These are phyloP conservation scores for Panicum virgatum DNA, from an alignment of 202 grass and related monocot genomes.

Conservation along the genomic window DNA sequence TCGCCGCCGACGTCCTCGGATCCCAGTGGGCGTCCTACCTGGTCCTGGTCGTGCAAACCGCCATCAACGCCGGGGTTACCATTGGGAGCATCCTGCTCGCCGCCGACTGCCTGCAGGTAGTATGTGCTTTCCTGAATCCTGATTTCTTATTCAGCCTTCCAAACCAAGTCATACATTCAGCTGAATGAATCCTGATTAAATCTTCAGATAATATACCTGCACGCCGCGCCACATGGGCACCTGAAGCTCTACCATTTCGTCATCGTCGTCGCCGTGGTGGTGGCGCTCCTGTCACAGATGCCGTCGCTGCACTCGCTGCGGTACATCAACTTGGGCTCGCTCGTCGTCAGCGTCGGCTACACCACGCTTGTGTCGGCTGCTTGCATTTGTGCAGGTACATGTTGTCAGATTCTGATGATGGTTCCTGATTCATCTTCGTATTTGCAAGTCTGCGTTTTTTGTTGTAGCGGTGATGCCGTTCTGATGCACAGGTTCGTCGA, in stretches of 20 bases:
- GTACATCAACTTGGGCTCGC: constrained; percentile 80
- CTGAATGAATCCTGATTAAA: no score
- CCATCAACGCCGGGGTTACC: constrained; percentile 75
- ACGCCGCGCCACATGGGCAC: constrained; percentile 52
- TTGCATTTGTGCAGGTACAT: constrained; percentile 66
- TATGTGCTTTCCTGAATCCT: no score
- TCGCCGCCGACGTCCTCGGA: constrained; percentile 65
- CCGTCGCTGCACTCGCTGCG: constrained; percentile 90
- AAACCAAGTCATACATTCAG: no score
- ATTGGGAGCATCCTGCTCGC: constrained; percentile 79
- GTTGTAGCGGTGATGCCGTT: neutral
- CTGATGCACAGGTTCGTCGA: constrained; percentile 39
- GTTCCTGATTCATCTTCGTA: neutral
- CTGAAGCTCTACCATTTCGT: constrained; percentile 90
- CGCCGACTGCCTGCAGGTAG: constrained; percentile 68
- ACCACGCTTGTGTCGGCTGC: constrained; percentile 55
- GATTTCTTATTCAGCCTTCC: neutral
- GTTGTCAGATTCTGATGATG: neutral
- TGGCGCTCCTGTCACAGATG: constrained; percentile 75
- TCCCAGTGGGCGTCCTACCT: constrained; percentile 84
- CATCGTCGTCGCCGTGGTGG: constrained; percentile 59
- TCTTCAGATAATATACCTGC: constrained; percentile 74
- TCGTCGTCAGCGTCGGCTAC: constrained; percentile 67
- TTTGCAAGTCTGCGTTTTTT: neutral
- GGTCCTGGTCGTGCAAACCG: constrained; percentile 62